A percentile compares a stretch with the other conserved stretches of the same genome.
These are phyloP conservation scores for Trametes pubescens DNA, from an alignment of 1,284 basidiomycete species.

Conservation along the genomic window DNA sequence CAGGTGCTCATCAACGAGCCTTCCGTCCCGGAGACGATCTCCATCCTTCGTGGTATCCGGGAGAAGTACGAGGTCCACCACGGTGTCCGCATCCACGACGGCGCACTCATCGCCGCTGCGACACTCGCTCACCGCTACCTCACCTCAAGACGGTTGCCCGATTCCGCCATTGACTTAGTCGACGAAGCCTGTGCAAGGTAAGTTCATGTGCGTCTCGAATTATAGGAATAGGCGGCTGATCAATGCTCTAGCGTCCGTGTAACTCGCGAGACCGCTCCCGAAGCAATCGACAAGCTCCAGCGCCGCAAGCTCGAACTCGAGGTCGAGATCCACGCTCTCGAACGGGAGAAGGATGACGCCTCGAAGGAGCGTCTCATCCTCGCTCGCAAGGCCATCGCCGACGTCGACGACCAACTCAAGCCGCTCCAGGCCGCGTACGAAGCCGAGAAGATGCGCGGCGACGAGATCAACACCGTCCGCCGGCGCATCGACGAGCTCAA, in stretches of 20 bases:
- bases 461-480: conserved; percentile 85
- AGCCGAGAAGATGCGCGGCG: conserved; percentile 86
- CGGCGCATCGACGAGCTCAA: conserved; percentile 92
- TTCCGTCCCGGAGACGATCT: conserved; percentile 89
- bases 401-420: conserved; percentile 89
- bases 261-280: conserved; percentile 93
- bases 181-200: conserved; percentile 93
- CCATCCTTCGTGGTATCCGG: conserved; percentile 90
- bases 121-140: conserved; percentile 95
- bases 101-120: conserved; percentile 90
- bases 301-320: conserved; percentile 92
- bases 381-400: conserved; percentile 84
- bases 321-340: conserved; percentile 95
- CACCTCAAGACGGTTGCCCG: conserved; percentile 85
- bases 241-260: conserved; percentile 76
- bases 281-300: conserved; percentile 95
- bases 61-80: conserved; percentile 89
- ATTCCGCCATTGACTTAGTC: conserved; percentile 92
- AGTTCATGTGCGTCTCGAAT: conserved; percentile 30
- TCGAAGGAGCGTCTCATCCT: conserved; percentile 88
- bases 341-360: conserved; percentile 91
- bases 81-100: conserved; percentile 91
- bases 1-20: conserved; percentile 96
- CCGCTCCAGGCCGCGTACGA: conserved; percentile 92
- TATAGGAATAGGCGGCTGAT: conserved; percentile 9